Evolutionary conservation across 2,329 filamentous ascomycete genomes (phyloP).

Genomic region (Beauveria medogensis): DNA sequence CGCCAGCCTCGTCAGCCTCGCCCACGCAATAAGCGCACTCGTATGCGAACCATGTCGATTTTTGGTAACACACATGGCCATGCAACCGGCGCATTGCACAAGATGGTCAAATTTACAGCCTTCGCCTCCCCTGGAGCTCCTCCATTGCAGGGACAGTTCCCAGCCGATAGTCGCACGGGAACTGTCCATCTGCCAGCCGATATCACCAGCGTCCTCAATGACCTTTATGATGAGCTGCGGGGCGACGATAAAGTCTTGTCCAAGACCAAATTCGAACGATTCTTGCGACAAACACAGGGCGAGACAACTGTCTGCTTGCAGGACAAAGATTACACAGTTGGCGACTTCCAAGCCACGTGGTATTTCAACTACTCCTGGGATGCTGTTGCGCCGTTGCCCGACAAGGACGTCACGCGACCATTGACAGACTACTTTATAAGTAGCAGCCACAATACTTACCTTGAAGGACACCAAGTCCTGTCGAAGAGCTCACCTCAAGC

Average conservation of each 20-base stretch:
- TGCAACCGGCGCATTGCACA: constrained; percentile 21
- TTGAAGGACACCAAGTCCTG: constrained; percentile 77
- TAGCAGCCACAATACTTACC: constrained; percentile 90
- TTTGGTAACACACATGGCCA: constrained; percentile 28
- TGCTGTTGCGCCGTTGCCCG: constrained; percentile 34
- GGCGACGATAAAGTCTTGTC: constrained; percentile 23
- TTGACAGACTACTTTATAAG: constrained; percentile 90
- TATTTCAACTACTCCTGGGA: constrained; percentile 34
- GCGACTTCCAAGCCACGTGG: constrained; percentile 45
- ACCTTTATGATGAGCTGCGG: constrained; percentile 39
- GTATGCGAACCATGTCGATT: constrained; percentile 31
- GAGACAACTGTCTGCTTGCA: constrained; percentile 29
- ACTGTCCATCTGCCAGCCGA: constrained; percentile 38
- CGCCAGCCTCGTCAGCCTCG: not conserved
- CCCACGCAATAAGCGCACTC: constrained; percentile 18
- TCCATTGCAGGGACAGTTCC: constrained; percentile 20
- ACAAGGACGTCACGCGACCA: constrained; percentile 56
- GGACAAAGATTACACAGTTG: constrained; percentile 35
- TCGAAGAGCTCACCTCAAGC: constrained; percentile 69
- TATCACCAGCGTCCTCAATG: constrained; percentile 40
- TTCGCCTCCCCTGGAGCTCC: constrained; percentile 22
- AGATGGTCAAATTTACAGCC: constrained; percentile 27
- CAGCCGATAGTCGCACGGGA: constrained; percentile 13
- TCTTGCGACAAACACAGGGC: constrained; percentile 43
- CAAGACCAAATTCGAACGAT: constrained; percentile 34